Conservation (phyloP, 768 basidiomycete genomes). For the Cystoderma amianthinum region DNA sequence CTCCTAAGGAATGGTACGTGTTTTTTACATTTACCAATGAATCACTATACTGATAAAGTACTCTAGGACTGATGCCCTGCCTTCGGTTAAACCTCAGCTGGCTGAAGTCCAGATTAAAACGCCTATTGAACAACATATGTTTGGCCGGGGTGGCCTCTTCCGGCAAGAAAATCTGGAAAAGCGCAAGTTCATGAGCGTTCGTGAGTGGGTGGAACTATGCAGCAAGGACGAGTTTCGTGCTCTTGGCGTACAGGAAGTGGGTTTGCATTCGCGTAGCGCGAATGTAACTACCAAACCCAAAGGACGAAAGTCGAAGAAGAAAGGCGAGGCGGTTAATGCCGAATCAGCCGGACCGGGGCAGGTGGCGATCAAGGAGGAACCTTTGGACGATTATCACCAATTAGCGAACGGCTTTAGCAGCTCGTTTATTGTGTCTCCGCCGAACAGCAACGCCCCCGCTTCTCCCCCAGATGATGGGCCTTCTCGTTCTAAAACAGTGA, state of each 20-base stretch:
- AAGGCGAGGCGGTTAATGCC: constrained; percentile 24
- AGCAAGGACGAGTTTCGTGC: constrained; percentile 64
- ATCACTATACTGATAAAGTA: constrained; percentile 12
- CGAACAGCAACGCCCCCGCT: constrained; percentile 29
- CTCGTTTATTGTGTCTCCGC: constrained; percentile 22
- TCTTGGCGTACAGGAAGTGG: constrained; percentile 66
- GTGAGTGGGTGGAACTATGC: constrained; percentile 83
- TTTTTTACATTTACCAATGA: constrained; percentile 10
- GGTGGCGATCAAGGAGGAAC: constrained; percentile 41
- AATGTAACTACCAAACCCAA: constrained; percentile 21
- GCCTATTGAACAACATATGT: constrained; percentile 93
- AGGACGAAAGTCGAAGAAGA: constrained; percentile 35
- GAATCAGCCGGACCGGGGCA: constrained; percentile 38
- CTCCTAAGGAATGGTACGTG: constrained; percentile 87
- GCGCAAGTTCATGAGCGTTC: constrained; percentile 72
- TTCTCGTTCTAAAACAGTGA: constrained; percentile 4
- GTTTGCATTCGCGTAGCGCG: constrained; percentile 36
- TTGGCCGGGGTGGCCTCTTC: constrained; percentile 81
- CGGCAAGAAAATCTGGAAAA: constrained; percentile 90
- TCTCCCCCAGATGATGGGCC: constrained; percentile 13
- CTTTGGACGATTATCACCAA: constrained; percentile 25
- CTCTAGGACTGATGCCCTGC: constrained; percentile 63
- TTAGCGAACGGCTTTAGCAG: constrained; percentile 11
- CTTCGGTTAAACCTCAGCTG: constrained; percentile 66
- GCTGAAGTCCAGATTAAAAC: constrained; percentile 70